Percentiles rank a stretch among this genome's conserved stretches.
phyloP scores from a whole-genome alignment of 345 rosid genomes.

The Lumnitzera littorea region DNA sequence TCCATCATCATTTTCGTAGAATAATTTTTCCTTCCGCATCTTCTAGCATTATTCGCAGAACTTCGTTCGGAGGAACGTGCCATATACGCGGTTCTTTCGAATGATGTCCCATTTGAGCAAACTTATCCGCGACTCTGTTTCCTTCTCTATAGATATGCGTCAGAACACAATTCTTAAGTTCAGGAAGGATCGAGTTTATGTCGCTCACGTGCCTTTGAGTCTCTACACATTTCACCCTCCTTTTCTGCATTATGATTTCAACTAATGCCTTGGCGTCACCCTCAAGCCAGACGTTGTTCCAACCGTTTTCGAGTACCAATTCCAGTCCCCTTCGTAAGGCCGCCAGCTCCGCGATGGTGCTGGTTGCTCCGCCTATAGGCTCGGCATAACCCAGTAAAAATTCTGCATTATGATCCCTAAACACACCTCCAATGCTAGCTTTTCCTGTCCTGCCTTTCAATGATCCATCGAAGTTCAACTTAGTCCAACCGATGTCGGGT shows the following conservation, averaged over 20 bases:
- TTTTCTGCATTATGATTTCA: constrained; percentile 41
- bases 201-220: constrained; percentile 30
- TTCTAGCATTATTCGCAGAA: constrained; percentile 49
- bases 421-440: constrained; percentile 79
- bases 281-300: constrained; percentile 73
- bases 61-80: constrained; percentile 52
- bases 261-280: constrained; percentile 67
- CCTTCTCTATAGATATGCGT: constrained; percentile 71
- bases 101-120: constrained; percentile 63
- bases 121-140: constrained; percentile 63
- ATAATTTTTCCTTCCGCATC: constrained; percentile 64
- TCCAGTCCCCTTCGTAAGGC: constrained; percentile 75
- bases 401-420: constrained; percentile 72
- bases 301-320: constrained; percentile 65
- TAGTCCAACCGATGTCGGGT: constrained; percentile 67
- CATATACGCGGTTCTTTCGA: constrained; percentile 48
- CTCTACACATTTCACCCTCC: constrained; percentile 40
- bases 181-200: constrained; percentile 48
- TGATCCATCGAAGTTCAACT: constrained; percentile 79
- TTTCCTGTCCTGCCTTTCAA: constrained; percentile 37
- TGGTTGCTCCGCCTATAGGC: constrained; percentile 58
- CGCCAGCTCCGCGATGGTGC: constrained; percentile 63
- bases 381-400: constrained; percentile 75
- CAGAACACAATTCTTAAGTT: constrained; percentile 38
- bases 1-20: constrained; percentile 32